Conservation (phyloP, 495 filamentous ascomycete genomes). For the Neurospora tetraspora region DNA sequence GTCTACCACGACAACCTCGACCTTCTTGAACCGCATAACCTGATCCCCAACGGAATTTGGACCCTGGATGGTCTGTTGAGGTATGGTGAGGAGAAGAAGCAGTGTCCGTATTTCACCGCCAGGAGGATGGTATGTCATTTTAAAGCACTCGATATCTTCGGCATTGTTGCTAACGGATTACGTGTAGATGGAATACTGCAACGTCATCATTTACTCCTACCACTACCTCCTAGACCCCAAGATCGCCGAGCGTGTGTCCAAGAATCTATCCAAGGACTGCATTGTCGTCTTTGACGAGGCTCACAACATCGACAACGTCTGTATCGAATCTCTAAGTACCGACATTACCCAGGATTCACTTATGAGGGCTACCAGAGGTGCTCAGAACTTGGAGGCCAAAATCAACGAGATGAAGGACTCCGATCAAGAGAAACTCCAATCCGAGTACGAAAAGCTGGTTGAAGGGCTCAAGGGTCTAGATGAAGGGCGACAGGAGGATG, state of each 20-base stretch:
- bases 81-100: slow-evolving; percentile 91
- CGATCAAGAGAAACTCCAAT: slow-evolving; percentile 85
- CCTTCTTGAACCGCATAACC: slow-evolving; percentile 83
- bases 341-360: slow-evolving; percentile 93
- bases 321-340: slow-evolving; percentile 94
- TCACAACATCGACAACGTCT: slow-evolving; percentile 99
- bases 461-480: slow-evolving; percentile 84
- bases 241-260: slow-evolving; percentile 93
- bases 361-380: slow-evolving; percentile 77
- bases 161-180: too few species aligned
- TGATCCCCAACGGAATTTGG: slow-evolving; percentile 89
- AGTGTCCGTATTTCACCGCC: slow-evolving; percentile 95
- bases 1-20: slow-evolving; percentile 97
- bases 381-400: slow-evolving; percentile 78
- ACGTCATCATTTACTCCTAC: slow-evolving; percentile 99
- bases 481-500: slow-evolving; percentile 80
- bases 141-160: too few species aligned
- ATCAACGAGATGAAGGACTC: slow-evolving; percentile 88
- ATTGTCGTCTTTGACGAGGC: slow-evolving; percentile 99
- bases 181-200: slow-evolving; percentile 85
- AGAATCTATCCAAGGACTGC: slow-evolving; percentile 93
- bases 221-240: slow-evolving; percentile 98
- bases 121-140: slow-evolving; percentile 58
- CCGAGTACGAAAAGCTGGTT: slow-evolving; percentile 91
- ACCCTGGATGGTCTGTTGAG: slow-evolving; percentile 79